These are phyloP conservation scores for Gremmenia infestans DNA, from an alignment of 2,329 filamentous ascomycete species.

Conservation along the genomic window DNA sequence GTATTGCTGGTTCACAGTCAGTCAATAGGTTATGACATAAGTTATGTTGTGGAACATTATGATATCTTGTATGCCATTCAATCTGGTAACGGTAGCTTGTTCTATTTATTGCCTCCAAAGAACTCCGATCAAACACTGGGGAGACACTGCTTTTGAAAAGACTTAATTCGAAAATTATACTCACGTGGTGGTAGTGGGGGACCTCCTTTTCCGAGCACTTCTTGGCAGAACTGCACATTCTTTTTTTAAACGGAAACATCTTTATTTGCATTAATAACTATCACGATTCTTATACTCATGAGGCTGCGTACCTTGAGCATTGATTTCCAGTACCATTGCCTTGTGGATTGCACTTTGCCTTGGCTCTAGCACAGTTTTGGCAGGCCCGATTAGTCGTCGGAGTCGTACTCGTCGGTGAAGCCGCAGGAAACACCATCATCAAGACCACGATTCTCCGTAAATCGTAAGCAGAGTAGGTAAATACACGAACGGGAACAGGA, in stretches of 20 bases:
- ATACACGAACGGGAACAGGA: neutral
- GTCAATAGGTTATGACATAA: neutral
- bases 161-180: neutral
- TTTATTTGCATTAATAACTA: constrained; percentile 1
- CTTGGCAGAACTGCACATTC: constrained; percentile 16
- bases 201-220: constrained; percentile 16
- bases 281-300: neutral
- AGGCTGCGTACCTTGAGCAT: constrained; percentile 16
- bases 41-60: no score
- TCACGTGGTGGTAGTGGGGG: constrained; percentile 17
- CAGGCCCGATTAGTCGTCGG: constrained; percentile 12
- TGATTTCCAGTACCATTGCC: neutral
- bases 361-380: constrained; percentile 19
- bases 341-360: constrained; percentile 21
- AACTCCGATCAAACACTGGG: no score
- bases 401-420: neutral
- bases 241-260: constrained; percentile 21
- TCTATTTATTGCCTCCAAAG: neutral
- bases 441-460: neutral
- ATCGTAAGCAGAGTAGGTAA: neutral
- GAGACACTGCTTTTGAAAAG: neutral
- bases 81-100: neutral
- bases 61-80: neutral
- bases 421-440: neutral
- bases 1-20: constrained; percentile 8